phyloP scores from a whole-genome alignment of 1,139 yeast species.

The Candida albicans region DNA sequence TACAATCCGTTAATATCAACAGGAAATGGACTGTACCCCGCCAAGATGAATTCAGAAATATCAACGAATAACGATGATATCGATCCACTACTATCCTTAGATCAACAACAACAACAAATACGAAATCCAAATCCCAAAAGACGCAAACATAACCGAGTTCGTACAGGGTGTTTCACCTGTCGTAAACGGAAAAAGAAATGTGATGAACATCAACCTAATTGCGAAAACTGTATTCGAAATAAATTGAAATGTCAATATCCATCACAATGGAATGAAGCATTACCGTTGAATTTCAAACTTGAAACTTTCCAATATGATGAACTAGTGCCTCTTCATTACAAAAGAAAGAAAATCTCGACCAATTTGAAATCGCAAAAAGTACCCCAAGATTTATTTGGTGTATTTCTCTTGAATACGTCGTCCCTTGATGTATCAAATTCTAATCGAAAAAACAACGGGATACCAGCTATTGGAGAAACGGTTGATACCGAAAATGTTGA shows the following conservation, averaged over 20 bases:
- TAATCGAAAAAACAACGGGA: too few species aligned
- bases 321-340: neutral
- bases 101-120: neutral
- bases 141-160: constrained; percentile 2
- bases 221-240: constrained; percentile 21
- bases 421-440: neutral
- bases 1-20: too few species aligned
- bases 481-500: too few species aligned
- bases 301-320: constrained; percentile 2
- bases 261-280: constrained; percentile 1
- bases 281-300: constrained; percentile 8
- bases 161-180: constrained; percentile 21
- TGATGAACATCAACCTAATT: constrained; percentile 28
- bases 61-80: too few species aligned
- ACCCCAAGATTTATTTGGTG: constrained; percentile 1
- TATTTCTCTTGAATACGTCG: constrained; percentile 2
- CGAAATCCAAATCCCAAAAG: neutral
- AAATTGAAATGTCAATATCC: constrained; percentile 10
- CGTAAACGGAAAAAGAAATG: constrained; percentile 25
- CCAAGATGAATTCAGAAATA: too few species aligned
- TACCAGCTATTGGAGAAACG: too few species aligned
- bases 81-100: neutral
- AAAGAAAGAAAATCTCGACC: neutral
- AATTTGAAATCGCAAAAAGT: neutral
- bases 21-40: too few species aligned